Conservation (phyloP, 169 alveolate genomes). For the Perkinsus marinus region DNA sequence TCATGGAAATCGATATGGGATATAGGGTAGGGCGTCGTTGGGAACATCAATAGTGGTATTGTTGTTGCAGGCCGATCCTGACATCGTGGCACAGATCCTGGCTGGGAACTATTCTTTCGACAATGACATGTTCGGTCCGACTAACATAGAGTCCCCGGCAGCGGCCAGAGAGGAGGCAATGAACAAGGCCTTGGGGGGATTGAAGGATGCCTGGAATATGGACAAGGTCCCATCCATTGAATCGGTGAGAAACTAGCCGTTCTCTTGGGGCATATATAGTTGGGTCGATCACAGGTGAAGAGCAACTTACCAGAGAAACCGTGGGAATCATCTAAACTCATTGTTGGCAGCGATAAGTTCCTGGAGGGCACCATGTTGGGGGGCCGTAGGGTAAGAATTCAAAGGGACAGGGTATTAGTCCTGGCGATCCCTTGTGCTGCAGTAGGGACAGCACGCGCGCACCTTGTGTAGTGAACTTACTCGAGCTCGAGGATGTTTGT, state of each 20-base stretch:
- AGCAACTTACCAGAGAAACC: neutral
- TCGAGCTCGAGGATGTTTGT: too few relatives aligned
- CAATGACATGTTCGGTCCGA: neutral
- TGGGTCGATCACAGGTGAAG: neutral
- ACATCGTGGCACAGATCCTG: neutral
- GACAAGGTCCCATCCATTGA: neutral
- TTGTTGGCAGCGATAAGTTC: neutral
- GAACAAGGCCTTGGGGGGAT: neutral
- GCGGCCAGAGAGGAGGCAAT: neutral
- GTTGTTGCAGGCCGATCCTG: neutral
- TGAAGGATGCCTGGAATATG: neutral
- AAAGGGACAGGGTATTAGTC: too few relatives aligned
- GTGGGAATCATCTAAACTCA: neutral
- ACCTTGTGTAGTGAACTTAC: too few relatives aligned
- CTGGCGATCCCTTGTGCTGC: too few relatives aligned
- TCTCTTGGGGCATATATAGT: neutral
- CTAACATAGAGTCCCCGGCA: neutral
- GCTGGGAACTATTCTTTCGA: neutral
- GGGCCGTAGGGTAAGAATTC: neutral
- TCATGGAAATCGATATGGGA: neutral
- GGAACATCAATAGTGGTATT: too few relatives aligned
- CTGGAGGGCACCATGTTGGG: neutral
- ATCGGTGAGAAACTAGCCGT: neutral
- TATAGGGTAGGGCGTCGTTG: neutral
- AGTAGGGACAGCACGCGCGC: too few relatives aligned